Evolutionary conservation across 768 basidiomycete species (phyloP).

Genomic region (Suillus tomentosus): DNA sequence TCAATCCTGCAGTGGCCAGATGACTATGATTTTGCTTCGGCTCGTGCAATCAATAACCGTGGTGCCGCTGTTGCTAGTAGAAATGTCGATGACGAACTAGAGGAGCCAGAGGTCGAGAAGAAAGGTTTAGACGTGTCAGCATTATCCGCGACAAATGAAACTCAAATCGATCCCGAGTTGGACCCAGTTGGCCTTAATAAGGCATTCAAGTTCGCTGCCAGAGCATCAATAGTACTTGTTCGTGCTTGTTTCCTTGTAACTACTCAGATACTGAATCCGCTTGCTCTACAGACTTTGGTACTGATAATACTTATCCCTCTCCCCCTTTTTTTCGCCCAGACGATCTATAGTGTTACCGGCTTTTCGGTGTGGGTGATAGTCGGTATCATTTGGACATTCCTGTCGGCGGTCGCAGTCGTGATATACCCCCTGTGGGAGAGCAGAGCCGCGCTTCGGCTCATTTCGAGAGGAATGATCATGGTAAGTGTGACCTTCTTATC

Average conservation of each 20-base stretch:
- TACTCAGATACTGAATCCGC: slow-evolving; percentile 5
- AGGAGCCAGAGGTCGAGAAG: slow-evolving; percentile 39
- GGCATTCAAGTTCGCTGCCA: slow-evolving; percentile 81
- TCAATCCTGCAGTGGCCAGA: slow-evolving; percentile 64
- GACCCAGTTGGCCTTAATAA: slow-evolving; percentile 65
- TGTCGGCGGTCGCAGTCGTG: slow-evolving; percentile 73
- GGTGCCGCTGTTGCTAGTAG: slow-evolving; percentile 12
- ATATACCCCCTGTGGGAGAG: slow-evolving; percentile 89
- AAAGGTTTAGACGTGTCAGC: slow-evolving; percentile 34
- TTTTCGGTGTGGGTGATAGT: slow-evolving; percentile 81
- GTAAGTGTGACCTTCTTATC: slow-evolving; percentile 34
- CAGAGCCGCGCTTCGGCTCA: slow-evolving; percentile 59
- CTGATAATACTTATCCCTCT: slow-evolving; percentile 79
- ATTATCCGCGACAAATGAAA: slow-evolving; percentile 40
- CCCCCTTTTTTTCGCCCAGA: slow-evolving; percentile 82
- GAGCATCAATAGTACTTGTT: slow-evolving; percentile 69
- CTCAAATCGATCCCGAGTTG: slow-evolving; percentile 52
- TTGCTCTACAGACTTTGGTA: slow-evolving; percentile 48
- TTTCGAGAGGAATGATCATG: slow-evolving; percentile 64
- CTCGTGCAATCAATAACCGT: slow-evolving; percentile 69
- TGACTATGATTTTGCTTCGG: slow-evolving; percentile 78
- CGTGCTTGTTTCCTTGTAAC: slow-evolving; percentile 22
- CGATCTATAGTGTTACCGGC: slow-evolving; percentile 64
- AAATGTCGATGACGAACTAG: slow-evolving; percentile 20
- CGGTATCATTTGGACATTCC: slow-evolving; percentile 84